A percentile compares a stretch with the other conserved stretches of the same genome.
These are phyloP conservation scores for Capsella bursapastoris DNA, from an alignment of 345 rosid species.

Conservation along the genomic window DNA sequence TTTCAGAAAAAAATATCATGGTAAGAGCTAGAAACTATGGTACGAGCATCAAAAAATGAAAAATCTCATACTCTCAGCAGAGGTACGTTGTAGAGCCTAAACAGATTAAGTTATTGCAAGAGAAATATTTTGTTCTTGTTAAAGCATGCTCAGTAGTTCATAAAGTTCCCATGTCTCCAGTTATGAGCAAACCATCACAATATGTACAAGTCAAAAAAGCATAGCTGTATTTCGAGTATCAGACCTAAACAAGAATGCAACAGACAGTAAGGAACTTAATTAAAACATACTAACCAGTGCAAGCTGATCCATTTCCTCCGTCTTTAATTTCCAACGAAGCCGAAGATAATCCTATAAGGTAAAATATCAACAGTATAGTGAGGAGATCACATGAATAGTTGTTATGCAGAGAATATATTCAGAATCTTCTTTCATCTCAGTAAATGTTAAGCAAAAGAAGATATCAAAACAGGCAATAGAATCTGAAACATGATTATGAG, in stretches of 20 bases:
- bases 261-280: conserved; percentile 7
- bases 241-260: conserved; percentile 10
- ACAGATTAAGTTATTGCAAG: not conserved
- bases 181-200: not conserved
- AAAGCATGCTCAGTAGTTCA: not conserved
- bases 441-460: not conserved
- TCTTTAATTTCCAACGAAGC: conserved; percentile 82
- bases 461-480: not conserved
- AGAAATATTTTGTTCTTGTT: not conserved
- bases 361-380: conserved; percentile 28
- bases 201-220: conserved; percentile 1
- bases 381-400: conserved; percentile 10
- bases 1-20: not conserved
- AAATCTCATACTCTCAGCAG: conserved; percentile 10
- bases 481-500: conserved; percentile 1
- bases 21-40: not conserved
- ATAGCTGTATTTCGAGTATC: conserved; percentile 9
- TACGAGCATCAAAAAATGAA: not conserved
- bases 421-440: conserved; percentile 11
- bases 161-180: not conserved
- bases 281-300: conserved; percentile 38
- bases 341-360: conserved; percentile 71
- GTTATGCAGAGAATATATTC: not conserved
- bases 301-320: conserved; percentile 56
- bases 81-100: conserved; percentile 9